Evolutionary conservation across 371 early-diverging fungal genomes (phyloP).

Genomic region (Mucor velutinosus): DNA sequence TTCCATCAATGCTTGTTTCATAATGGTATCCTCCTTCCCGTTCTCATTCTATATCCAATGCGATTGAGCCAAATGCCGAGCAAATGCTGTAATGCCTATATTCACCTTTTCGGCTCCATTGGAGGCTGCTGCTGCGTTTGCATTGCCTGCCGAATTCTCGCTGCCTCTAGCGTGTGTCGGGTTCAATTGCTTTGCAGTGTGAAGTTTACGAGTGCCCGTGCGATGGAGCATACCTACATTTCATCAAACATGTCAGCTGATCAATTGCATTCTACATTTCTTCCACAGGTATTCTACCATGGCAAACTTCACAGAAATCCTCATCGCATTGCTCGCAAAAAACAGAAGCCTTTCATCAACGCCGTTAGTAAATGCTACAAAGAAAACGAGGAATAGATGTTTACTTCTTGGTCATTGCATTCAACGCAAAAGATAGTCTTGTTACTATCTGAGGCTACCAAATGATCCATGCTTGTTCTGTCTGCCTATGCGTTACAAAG

Average conservation of each 20-base stretch:
- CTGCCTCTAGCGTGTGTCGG: not conserved
- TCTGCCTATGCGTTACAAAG: not conserved
- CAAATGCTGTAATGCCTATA: not conserved
- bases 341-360: conserved; percentile 50
- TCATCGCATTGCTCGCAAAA: conserved; percentile 84
- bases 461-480: conserved; percentile 11
- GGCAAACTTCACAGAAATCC: conserved; percentile 93
- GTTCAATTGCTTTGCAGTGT: conserved; percentile 36
- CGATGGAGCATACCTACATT: conserved; percentile 54
- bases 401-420: conserved; percentile 74
- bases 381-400: not conserved
- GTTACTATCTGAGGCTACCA: conserved; percentile 20
- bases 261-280: not conserved
- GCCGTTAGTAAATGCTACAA: not conserved
- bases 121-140: not conserved
- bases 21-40: conserved; percentile 8
- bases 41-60: not conserved
- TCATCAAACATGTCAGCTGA: not conserved
- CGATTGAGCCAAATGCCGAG: not conserved
- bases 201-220: conserved; percentile 49
- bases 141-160: not conserved
- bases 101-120: not conserved
- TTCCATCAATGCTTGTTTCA: conserved; percentile 34
- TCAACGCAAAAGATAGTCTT: conserved; percentile 76
- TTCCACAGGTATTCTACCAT: conserved; percentile 31